A percentile compares a stretch with the other conserved stretches of the same genome.
These are phyloP conservation scores for Hymenoscyphus scutula DNA, from an alignment of 2,329 filamentous ascomycete genomes.

Conservation along the genomic window DNA sequence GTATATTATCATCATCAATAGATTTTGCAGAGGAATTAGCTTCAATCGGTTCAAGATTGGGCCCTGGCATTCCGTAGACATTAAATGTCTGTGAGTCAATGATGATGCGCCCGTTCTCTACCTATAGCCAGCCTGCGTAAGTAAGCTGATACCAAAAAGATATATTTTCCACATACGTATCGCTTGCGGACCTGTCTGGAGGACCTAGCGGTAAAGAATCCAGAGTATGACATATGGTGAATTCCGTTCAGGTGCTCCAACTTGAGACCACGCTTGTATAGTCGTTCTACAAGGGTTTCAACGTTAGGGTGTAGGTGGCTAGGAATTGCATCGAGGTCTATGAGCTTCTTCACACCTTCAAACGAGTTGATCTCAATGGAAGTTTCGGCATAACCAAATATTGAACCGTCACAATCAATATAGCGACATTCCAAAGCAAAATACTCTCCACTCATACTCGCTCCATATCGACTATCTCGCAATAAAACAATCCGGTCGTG, in stretches of 20 bases:
- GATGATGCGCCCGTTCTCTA: conserved; percentile 23
- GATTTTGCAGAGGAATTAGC: neutral
- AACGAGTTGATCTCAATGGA: conserved; percentile 20
- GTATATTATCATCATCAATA: conserved; percentile 12
- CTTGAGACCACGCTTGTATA: conserved; percentile 15
- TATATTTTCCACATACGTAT: conserved; percentile 16
- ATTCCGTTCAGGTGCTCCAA: conserved; percentile 21
- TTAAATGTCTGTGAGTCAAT: conserved; percentile 23
- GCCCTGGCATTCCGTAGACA: conserved; percentile 18
- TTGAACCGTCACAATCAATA: conserved; percentile 21
- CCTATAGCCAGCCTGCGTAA: conserved; percentile 13
- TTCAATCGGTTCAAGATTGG: conserved; percentile 15
- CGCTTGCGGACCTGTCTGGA: conserved; percentile 20
- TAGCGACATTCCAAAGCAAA: conserved; percentile 20
- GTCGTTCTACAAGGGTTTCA: conserved; percentile 12
- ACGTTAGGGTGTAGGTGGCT: conserved; percentile 19
- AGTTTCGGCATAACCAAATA: conserved; percentile 22
- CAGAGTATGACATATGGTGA: conserved; percentile 23
- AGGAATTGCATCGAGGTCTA: conserved; percentile 20
- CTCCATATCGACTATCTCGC: conserved; percentile 29
- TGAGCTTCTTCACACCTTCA: conserved; percentile 17
- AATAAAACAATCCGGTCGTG: conserved; percentile 19
- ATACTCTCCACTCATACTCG: conserved; percentile 21
- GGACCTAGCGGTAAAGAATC: conserved; percentile 22
- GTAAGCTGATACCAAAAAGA: conserved; percentile 1